These are phyloP conservation scores for Verbena officinalis DNA, from an alignment of 257 asterid species.

Conservation along the genomic window DNA sequence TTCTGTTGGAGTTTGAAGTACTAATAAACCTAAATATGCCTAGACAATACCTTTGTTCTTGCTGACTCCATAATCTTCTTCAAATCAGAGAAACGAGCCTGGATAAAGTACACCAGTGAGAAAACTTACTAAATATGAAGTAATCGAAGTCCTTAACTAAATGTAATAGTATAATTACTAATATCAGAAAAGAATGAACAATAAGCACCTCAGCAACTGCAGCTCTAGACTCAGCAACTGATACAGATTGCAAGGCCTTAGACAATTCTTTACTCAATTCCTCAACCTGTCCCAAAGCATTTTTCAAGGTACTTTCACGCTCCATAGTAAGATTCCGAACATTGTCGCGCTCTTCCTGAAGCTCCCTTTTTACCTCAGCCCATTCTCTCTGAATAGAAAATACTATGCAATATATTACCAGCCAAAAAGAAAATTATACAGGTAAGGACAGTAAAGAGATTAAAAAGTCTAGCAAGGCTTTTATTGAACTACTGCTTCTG, in stretches of 20 bases:
- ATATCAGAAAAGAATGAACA: slow-evolving; percentile 4
- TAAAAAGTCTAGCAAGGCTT: slow-evolving; percentile 6
- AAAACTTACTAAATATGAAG: slow-evolving; percentile 12
- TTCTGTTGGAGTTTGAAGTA: not conserved
- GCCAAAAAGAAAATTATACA: slow-evolving; percentile 14
- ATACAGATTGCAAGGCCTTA: slow-evolving; percentile 59
- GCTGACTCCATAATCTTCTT: slow-evolving; percentile 61
- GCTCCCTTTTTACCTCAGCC: slow-evolving; percentile 91
- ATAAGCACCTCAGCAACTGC: slow-evolving; percentile 75
- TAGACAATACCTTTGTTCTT: slow-evolving; percentile 51
- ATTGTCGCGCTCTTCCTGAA: slow-evolving; percentile 77
- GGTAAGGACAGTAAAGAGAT: not conserved
- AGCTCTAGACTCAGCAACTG: slow-evolving; percentile 87
- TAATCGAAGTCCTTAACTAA: slow-evolving; percentile 1
- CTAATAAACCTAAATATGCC: not conserved
- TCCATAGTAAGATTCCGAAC: slow-evolving; percentile 66
- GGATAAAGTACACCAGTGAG: slow-evolving; percentile 27
- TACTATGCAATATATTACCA: slow-evolving; percentile 17
- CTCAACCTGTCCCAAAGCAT: slow-evolving; percentile 67
- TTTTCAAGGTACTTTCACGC: slow-evolving; percentile 60
- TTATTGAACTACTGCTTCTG: not conserved
- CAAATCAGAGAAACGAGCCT: slow-evolving; percentile 79
- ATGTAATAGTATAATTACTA: not conserved
- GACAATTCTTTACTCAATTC: slow-evolving; percentile 64
- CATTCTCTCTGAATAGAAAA: slow-evolving; percentile 71